Percentiles rank a stretch among this genome's conserved stretches.
Evolutionary conservation across 805 yeast species (phyloP).

Genomic region (Saturnispora hagleri): DNA sequence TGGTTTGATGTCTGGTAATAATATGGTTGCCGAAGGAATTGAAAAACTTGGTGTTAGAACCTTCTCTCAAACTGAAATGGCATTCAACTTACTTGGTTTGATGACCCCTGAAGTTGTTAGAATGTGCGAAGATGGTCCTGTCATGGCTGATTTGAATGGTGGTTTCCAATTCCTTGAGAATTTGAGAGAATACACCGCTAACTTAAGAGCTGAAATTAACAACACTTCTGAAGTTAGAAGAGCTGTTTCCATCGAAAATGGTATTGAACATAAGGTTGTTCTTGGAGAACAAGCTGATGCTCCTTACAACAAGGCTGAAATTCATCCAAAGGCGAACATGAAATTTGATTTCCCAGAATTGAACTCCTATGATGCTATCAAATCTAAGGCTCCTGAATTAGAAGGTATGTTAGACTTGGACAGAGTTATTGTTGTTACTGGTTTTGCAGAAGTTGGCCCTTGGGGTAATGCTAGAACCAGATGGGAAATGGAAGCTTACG

Average conservation of each 20-base stretch:
- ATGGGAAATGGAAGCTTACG: slow-evolving; percentile 98
- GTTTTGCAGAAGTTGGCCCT: slow-evolving; percentile 98
- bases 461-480: slow-evolving; percentile 99
- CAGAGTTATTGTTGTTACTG: slow-evolving; percentile 88
- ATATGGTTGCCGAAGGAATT: slow-evolving; percentile 95
- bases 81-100: slow-evolving; percentile 92
- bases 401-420: slow-evolving; percentile 91
- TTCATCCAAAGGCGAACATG: slow-evolving; percentile 93
- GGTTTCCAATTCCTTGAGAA: slow-evolving; percentile 91
- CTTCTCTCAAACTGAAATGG: slow-evolving; percentile 98
- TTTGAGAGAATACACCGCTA: slow-evolving; percentile 77
- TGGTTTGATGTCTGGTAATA: slow-evolving; percentile 96
- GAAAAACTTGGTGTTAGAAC: slow-evolving; percentile 95
- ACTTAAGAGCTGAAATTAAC: slow-evolving; percentile 64
- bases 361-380: slow-evolving; percentile 67
- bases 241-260: slow-evolving; percentile 89
- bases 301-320: slow-evolving; percentile 65
- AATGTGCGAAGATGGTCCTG: slow-evolving; percentile 87
- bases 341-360: slow-evolving; percentile 87
- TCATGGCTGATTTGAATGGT: slow-evolving; percentile 97
- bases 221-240: slow-evolving; percentile 88
- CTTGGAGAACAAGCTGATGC: slow-evolving; percentile 85
- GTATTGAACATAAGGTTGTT: slow-evolving; percentile 77
- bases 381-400: slow-evolving; percentile 58
- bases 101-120: slow-evolving; percentile 78